Evolutionary conservation across 75 land plant species (phyloP), one percentile per base, ranked within the genome.

Genomic region (Selaginella tamariscina): DNA sequence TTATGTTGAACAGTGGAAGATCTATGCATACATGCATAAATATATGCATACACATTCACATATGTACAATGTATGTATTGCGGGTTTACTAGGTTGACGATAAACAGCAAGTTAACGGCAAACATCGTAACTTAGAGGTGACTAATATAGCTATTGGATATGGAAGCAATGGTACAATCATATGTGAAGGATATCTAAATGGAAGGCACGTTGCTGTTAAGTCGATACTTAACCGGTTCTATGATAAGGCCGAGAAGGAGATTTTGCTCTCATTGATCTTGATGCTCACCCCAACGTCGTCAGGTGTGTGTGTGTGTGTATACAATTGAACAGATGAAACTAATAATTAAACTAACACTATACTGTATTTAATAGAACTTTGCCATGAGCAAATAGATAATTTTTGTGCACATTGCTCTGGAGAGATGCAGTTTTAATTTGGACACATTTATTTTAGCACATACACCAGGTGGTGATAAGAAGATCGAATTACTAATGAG

Each of bases 251-350:
- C 24, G 56, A 66, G 64, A 90, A 95, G 79, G 99, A 95, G 71
- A 85, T 95, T 59, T 77, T 32, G 76, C 82, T 71, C 85, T 95
- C 26, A 84, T 95, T 63, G 83, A 76, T 29, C 84, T 90, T 69
- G 99, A 95, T 71, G 82, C 70, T 11, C 99, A 95, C 72, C 91
- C 85, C 64, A 95, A 91, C 69, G 89, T 95, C 69, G 92, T 95
- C 28, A 59, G 97, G 32, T 95, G n/a, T n/a, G n/a, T n/a, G n/a
- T n/a, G n/a, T n/a, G n/a, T n/a, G n/a, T n/a, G n/a, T n/a, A n/a
- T n/a, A n/a, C n/a, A n/a, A n/a, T n/a, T n/a, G n/a, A n/a, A n/a
- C n/a, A n/a, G n/a, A n/a, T n/a, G n/a, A n/a, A n/a, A n/a, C n/a
- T n/a, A n/a, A n/a, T n/a, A n/a, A n/a, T n/a, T n/a, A n/a, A n/a